Base-by-base conservation (phyloP, 805 yeast species). In the Ogataea dorogensis region DNA sequence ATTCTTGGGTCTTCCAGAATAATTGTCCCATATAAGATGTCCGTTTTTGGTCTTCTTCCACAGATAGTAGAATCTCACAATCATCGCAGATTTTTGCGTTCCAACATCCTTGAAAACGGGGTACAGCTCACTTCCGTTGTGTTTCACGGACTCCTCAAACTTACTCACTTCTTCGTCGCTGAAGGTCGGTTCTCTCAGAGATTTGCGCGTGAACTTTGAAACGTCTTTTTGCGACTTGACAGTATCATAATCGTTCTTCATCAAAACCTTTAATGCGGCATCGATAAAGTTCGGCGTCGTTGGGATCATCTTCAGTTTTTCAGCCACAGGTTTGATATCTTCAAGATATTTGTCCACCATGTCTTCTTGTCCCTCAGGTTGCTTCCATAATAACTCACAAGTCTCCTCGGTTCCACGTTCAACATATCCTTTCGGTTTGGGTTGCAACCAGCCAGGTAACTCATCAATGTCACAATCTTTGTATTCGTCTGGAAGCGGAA, bases 41-140 rank as follows among this genome's bases (percentile, higher is more conserved):
- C 97, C 97, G 28, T 70, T 69, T 19, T 73, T 65, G 0, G 95
- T 82, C 57, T 89, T 89, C 60, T 89, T 89, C 98, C 98, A 91
- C 35, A 86, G 64, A 51, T 91, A 91, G 53, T 87, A 91, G 56
- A 71, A 88, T 39, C 97, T 63, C 2, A 91, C 98, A 44, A 88
- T 68, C 81, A 81, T 85, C 0, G 89, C 74, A 37, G 78, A 65
- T 0, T 87, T 66, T 49, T 85, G 94, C 0, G 88, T 72, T 19
- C 72, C 73, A n/a, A 91, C 93, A 38, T 72, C 75, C 53, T 79
- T 74, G 45, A 55, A 75, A 0, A 86, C 89, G 0, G 82, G 86
- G 54, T 77, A 79, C 18, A 93, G 62, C 49, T 89, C 95, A 51
- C 85, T 79, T 5, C 96, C 96, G 53, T 73, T 72, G 37, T 74